Conservation (phyloP, 192 early-diverging fungal genomes). For the Gigaspora rosea region DNA sequence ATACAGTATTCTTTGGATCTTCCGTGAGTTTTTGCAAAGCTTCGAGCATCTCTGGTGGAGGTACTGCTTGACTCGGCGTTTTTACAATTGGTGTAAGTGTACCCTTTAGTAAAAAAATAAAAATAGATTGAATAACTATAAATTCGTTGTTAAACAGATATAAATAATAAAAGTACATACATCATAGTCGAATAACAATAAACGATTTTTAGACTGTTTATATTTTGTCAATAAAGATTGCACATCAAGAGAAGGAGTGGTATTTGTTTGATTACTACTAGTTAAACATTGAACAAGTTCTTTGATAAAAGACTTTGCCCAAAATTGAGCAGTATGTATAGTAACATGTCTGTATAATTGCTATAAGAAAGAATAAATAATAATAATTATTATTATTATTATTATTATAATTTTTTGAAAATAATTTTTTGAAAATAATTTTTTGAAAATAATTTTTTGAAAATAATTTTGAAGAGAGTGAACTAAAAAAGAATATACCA, state of each 20-base stretch:
- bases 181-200: conserved; percentile 96
- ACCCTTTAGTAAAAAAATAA: conserved; percentile 57
- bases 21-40: conserved; percentile 65
- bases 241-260: conserved; percentile 48
- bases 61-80: conserved; percentile 78
- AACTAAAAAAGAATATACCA: conserved; percentile 39
- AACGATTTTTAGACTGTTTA: conserved; percentile 63
- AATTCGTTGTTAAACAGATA: neutral
- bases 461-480: too few relatives aligned
- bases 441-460: too few relatives aligned
- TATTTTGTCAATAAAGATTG: conserved; percentile 49
- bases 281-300: conserved; percentile 62
- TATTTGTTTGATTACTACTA: conserved; percentile 46
- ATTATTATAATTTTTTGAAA: too few relatives aligned
- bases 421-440: too few relatives aligned
- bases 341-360: conserved; percentile 82
- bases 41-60: conserved; percentile 79
- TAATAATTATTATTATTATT: too few relatives aligned
- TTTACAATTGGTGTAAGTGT: conserved; percentile 91
- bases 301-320: conserved; percentile 82
- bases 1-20: conserved; percentile 84
- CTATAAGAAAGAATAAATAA: conserved; percentile 11
- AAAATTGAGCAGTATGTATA: conserved; percentile 80
- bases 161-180: conserved; percentile 33
- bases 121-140: neutral